Base-by-base conservation (phyloP, 495 filamentous ascomycete genomes). In the Penicillium roqueforti region DNA sequence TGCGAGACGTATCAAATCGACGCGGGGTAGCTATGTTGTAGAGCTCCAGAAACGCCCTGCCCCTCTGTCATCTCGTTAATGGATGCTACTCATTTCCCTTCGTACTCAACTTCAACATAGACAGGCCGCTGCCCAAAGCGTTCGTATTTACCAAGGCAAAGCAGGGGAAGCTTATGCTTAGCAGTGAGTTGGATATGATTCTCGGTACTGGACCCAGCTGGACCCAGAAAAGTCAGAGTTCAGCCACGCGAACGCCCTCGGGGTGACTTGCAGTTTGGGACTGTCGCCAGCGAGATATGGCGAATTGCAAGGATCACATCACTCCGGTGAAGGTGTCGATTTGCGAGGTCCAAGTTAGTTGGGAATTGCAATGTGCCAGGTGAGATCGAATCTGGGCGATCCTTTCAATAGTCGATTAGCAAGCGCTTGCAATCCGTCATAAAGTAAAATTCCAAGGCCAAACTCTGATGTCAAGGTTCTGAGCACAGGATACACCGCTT, bases 221-320 rank as follows among this genome's bases (percentile, higher is more conserved):
- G 45, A 46, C 28, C 9, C 9, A 9, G 26, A 31, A 8, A 4
- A 36, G 14, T 36, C 32, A 51, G 58, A 51, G 58, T 66, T 66
- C 61, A 64, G 63, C 61, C 61, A 64, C 58, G 34, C 40, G 43
- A 57, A 53, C 50, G 50, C 56, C 56, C 44, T 48, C 49, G 59
- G 48, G 56, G 51, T 52, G 51, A 62, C 54, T 57, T 44, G 19
- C 61, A 55, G 20, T 39, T 49, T 44, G 39, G 29, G 51, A 45
- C 11, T 31, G 34, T 37, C 39, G 38, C 22, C 20, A 25, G 32
- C 32, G 6, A 50, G 23, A 25, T n/a, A 23, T n/a, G 14, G 28
- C 18, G 26, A 19, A 28, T 8, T 25, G 14, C 37, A 4, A 34
- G 50, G 50, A 52, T 39, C 28, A 43, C 40, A 26, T 31, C 38